Evolutionary conservation across 768 basidiomycete species (phyloP).

Genomic region (Crucibulum laeve): DNA sequence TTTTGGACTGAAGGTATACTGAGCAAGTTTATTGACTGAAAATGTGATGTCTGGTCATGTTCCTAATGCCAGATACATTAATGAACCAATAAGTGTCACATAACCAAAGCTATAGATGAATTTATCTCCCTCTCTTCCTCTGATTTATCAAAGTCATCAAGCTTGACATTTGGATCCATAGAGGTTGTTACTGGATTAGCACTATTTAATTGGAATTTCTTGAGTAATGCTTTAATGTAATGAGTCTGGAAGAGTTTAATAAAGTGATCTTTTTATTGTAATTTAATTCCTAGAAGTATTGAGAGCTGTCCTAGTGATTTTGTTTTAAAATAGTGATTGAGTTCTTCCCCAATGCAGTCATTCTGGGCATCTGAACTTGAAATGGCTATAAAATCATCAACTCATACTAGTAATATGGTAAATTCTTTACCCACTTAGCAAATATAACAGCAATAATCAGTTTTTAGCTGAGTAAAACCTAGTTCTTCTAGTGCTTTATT

Average conservation of each 20-base stretch:
- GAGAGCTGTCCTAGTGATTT: neutral
- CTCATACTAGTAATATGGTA: neutral
- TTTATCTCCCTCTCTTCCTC: neutral
- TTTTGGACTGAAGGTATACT: neutral
- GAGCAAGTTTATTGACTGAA: neutral
- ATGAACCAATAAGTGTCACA: neutral
- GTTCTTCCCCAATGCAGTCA: neutral
- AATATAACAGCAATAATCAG: conserved; percentile 1
- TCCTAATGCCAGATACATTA: neutral
- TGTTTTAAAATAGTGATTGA: neutral
- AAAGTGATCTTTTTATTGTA: neutral
- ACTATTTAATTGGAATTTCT: conserved; percentile 9
- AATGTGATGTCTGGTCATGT: neutral
- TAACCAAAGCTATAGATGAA: neutral
- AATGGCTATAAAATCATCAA: neutral
- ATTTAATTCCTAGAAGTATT: neutral
- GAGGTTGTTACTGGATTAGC: conserved; percentile 16
- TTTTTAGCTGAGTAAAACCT: conserved; percentile 2
- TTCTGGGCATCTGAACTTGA: neutral
- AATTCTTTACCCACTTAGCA: conserved; percentile 3
- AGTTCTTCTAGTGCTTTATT: neutral
- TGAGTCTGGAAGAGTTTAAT: neutral
- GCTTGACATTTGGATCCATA: conserved; percentile 13
- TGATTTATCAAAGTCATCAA: conserved; percentile 3
- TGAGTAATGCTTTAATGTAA: neutral